These are phyloP conservation scores for Coniochaeta hoffmannii DNA, from an alignment of 2,329 filamentous ascomycete species.

Conservation along the genomic window DNA sequence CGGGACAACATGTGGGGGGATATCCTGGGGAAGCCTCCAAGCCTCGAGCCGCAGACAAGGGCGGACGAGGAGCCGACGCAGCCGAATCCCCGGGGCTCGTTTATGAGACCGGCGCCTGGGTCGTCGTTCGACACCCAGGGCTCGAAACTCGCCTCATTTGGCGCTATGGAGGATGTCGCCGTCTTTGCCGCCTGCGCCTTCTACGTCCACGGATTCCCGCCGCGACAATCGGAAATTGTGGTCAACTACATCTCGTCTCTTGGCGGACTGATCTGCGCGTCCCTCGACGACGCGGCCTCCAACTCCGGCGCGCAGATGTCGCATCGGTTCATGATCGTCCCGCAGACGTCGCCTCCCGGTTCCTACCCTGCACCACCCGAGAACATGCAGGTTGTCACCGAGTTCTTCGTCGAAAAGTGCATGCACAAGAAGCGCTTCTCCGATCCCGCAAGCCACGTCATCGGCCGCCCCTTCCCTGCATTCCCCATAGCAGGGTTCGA, in stretches of 20 bases:
- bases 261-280: slow-evolving; percentile 34
- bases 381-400: slow-evolving; percentile 57
- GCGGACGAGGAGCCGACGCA: slow-evolving; percentile 3
- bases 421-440: slow-evolving; percentile 68
- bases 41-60: slow-evolving; percentile 17
- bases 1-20: slow-evolving; percentile 85
- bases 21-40: slow-evolving; percentile 54
- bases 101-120: neutral
- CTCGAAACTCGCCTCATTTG: slow-evolving; percentile 15
- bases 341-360: slow-evolving; percentile 40
- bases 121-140: slow-evolving; percentile 13
- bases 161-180: slow-evolving; percentile 22
- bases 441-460: slow-evolving; percentile 59
- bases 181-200: slow-evolving; percentile 52
- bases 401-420: slow-evolving; percentile 91
- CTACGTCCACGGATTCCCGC: slow-evolving; percentile 52
- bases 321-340: slow-evolving; percentile 46
- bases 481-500: slow-evolving; percentile 66
- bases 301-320: slow-evolving; percentile 20
- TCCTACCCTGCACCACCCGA: slow-evolving; percentile 32
- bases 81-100: neutral
- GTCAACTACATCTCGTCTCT: slow-evolving; percentile 39
- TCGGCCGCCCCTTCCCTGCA: slow-evolving; percentile 68
- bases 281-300: slow-evolving; percentile 32
- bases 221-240: slow-evolving; percentile 40